Evolutionary conservation across 2,329 filamentous ascomycete genomes (phyloP), one percentile per base, ranked within the genome.

Genomic region (Colletotrichum agaves): DNA sequence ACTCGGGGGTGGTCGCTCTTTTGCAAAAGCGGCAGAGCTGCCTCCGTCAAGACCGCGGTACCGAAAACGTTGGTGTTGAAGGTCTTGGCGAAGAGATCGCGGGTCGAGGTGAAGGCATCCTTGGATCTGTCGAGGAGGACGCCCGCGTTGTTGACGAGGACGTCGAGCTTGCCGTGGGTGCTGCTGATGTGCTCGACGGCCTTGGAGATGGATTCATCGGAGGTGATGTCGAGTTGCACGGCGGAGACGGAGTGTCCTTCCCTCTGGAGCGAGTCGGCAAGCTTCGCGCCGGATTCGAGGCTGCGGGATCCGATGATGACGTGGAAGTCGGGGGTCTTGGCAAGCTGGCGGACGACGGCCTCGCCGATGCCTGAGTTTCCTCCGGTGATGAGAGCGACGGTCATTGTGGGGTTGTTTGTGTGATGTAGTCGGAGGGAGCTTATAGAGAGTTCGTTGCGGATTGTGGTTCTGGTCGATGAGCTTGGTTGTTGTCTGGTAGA

Each of bases 1-100:
- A 82, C 63, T 2, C 80, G 77, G 0, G 69, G 63, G 0, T 61
- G 39, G 31, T 71, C 66, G 1, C 76, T 70, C 37, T 69, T 73
- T 13, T 52, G 71, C 0, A 80, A 69, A 11, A 79, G 73, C 0
- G 79, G 78, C 2, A 75, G 39, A 0, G 77, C 62, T 0, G 63
- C 71, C 2, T 77, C 71, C 0, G 74, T 77, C 1, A 80, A 27
- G 5, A 66, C 63, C 0, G 72, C 78, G 4, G 74, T 68, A 10
- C 77, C 77, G 5, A 77, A 61, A 11, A 78, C 73, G 27, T 85
- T 85, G 4, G 77, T 75, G 7, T 76, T 72, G 63, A 84, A 80
- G 0, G 76, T 77, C 11, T 77, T 72, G 7, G 71, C 74, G 67
- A 81, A 78, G 0, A 80, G 75, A 0, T 82, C 75, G 61, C 78